phyloP scores from a whole-genome alignment of 768 basidiomycete genomes.

The Steccherinum ochraceum region DNA sequence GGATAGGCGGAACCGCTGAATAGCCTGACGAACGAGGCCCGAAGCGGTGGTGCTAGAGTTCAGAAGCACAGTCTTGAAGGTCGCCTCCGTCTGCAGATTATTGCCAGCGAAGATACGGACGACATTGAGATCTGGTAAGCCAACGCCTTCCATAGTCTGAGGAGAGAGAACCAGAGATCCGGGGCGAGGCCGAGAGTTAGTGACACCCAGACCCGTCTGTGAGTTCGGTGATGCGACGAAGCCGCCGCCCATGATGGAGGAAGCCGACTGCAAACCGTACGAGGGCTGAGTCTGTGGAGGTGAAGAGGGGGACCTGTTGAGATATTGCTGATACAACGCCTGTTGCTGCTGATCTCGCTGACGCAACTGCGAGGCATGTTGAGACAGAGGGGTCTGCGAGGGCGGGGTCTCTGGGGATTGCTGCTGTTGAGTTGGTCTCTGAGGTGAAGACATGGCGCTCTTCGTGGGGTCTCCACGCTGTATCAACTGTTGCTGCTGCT shows the following conservation, averaged over 20 bases:
- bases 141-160: constrained; percentile 49
- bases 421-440: constrained; percentile 17
- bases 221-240: constrained; percentile 34
- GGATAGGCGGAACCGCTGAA: constrained; percentile 87
- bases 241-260: constrained; percentile 51
- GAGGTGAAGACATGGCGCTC: constrained; percentile 17
- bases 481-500: constrained; percentile 47
- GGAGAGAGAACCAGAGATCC: constrained; percentile 72
- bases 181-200: constrained; percentile 51
- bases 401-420: constrained; percentile 23
- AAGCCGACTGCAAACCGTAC: constrained; percentile 72
- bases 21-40: constrained; percentile 87
- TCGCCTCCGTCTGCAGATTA: constrained; percentile 86
- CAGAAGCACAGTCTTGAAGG: constrained; percentile 95
- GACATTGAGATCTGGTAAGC: constrained; percentile 83
- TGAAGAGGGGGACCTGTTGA: constrained; percentile 78
- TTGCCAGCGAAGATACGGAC: constrained; percentile 94
- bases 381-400: constrained; percentile 42
- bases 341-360: constrained; percentile 89
- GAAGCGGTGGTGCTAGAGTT: constrained; percentile 78
- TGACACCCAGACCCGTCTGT: constrained; percentile 36
- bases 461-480: constrained; percentile 47
- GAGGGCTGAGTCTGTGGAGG: constrained; percentile 69
- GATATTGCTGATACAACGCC: constrained; percentile 82
- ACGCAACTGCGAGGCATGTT: constrained; percentile 62